Evolutionary conservation across 2,329 filamentous ascomycete genomes (phyloP), one percentile per base, ranked within the genome.

Genomic region (Penicillium sp.): DNA sequence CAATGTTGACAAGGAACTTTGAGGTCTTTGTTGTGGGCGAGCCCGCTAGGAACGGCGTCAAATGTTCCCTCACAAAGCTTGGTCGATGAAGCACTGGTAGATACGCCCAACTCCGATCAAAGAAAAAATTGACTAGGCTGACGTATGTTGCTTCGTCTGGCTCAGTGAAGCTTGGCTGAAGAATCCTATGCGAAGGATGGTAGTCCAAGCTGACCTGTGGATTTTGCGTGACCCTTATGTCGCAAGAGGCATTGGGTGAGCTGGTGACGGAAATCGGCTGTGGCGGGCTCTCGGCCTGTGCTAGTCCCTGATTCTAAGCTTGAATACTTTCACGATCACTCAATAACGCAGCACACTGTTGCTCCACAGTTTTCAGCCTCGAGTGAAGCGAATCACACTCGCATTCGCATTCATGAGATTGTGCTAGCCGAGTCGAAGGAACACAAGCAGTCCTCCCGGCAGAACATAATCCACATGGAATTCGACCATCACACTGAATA

Each of bases 61-160:
- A 52, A 27, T 61, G 51, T 13, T 61, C 36, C 7, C 56, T 47
- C n/a, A 58, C 31, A 38, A 66, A 66, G 2, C 56, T 56, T 1
- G 56, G 57, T 47, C 56, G 55, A 44, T 67, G 63, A 2, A 67
- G 48, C 4, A 66, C 56, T 11, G 65, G 65, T 9, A 65, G 49
- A 42, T 67, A 64, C 4, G 65, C 63, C 66, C 64, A 67, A 46
- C 64, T 52, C n/a, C 54, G 47, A 32, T 56, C 57, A 36, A 68
- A 68, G 39, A 67, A 68, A 8, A 47, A 51, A n/a, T 59, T 54
- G 16, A 58, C 47, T 21, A 67, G 32, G 8, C 49, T 43, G 9
- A 53, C 4, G 32, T 47, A 55, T 8, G 44, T 39, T 2, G 32
- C 44, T 8, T 52, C 16, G 21, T 54, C 43, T 32, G 54, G 32